These are phyloP conservation scores for Pythium oligandrum DNA, from an alignment of 352 stramenopile species.

Conservation along the genomic window DNA sequence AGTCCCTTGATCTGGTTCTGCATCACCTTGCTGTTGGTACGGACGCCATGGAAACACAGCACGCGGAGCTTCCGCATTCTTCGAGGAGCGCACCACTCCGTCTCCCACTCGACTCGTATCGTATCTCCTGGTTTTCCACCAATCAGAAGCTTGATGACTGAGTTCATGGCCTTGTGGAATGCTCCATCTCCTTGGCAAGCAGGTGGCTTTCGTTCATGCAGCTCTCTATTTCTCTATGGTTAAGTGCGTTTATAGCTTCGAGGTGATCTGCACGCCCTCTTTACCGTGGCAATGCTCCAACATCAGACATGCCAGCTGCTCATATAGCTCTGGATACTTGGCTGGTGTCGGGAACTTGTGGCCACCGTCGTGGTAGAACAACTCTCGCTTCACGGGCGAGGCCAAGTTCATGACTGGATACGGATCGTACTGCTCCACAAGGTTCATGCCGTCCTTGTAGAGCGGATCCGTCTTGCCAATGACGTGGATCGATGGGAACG, in stretches of 20 bases:
- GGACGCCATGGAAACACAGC: slow-evolving; percentile 59
- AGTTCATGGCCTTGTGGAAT: no score
- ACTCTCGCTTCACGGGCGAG: slow-evolving; percentile 17
- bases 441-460: slow-evolving; percentile 19
- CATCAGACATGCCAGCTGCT: slow-evolving; percentile 20
- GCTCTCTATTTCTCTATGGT: no score
- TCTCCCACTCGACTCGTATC: no score
- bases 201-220: no score
- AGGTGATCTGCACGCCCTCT: no score
- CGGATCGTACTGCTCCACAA: slow-evolving; percentile 29
- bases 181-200: no score
- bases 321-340: slow-evolving; percentile 22
- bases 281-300: slow-evolving; percentile 18
- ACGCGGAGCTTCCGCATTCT: slow-evolving; percentile 31
- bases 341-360: slow-evolving; percentile 31
- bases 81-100: neutral
- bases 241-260: no score
- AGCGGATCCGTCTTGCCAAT: slow-evolving; percentile 32
- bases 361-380: slow-evolving; percentile 33
- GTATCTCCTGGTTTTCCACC: slow-evolving; percentile 1
- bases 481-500: slow-evolving; percentile 41
- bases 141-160: neutral
- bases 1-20: slow-evolving; percentile 40
- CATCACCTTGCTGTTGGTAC: slow-evolving; percentile 53
- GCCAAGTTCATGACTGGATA: slow-evolving; percentile 10